Conservation (phyloP, 257 asterid genomes). For the Salvia hispanica region DNA sequence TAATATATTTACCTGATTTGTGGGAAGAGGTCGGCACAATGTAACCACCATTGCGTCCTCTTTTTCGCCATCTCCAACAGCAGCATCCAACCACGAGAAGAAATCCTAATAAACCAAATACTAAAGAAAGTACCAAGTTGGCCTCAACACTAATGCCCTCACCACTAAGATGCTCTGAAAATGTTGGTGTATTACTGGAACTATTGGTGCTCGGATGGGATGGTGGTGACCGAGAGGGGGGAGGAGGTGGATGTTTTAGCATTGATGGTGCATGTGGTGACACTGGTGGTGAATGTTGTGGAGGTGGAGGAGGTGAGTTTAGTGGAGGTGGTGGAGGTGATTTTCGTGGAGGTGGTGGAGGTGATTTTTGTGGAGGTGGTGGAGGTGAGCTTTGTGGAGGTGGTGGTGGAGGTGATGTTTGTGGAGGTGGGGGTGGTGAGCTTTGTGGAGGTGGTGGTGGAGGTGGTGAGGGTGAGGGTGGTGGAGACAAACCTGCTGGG, state of each 20-base stretch:
- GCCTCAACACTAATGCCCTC: slow-evolving; percentile 51
- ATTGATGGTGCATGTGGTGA: slow-evolving; percentile 44
- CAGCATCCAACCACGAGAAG: slow-evolving; percentile 55
- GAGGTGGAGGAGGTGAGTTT: slow-evolving; percentile 30
- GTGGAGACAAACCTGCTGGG: slow-evolving; percentile 36
- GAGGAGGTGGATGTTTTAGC: slow-evolving; percentile 44
- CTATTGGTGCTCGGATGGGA: slow-evolving; percentile 42
- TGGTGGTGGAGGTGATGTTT: slow-evolving; percentile 38
- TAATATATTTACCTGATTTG: slow-evolving; percentile 55
- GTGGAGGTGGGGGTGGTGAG: slow-evolving; percentile 46
- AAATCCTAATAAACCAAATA: slow-evolving; percentile 46
- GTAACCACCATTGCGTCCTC: slow-evolving; percentile 47
- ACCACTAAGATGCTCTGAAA: slow-evolving; percentile 34
- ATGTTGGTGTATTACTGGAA: slow-evolving; percentile 37
- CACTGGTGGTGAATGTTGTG: slow-evolving; percentile 25
- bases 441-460: slow-evolving; percentile 32
- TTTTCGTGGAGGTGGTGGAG: slow-evolving; percentile 35
- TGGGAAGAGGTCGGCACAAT: slow-evolving; percentile 66
- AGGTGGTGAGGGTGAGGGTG: slow-evolving; percentile 41
- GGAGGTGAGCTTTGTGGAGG: slow-evolving; percentile 36
- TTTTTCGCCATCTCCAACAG: slow-evolving; percentile 66
- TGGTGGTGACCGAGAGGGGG: slow-evolving; percentile 34
- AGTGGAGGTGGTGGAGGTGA: slow-evolving; percentile 53
- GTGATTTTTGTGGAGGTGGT: slow-evolving; percentile 32
- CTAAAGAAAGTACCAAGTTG: slow-evolving; percentile 44